Evolutionary conservation across 2,329 filamentous ascomycete genomes (phyloP).

Genomic region (Knufia petricola): DNA sequence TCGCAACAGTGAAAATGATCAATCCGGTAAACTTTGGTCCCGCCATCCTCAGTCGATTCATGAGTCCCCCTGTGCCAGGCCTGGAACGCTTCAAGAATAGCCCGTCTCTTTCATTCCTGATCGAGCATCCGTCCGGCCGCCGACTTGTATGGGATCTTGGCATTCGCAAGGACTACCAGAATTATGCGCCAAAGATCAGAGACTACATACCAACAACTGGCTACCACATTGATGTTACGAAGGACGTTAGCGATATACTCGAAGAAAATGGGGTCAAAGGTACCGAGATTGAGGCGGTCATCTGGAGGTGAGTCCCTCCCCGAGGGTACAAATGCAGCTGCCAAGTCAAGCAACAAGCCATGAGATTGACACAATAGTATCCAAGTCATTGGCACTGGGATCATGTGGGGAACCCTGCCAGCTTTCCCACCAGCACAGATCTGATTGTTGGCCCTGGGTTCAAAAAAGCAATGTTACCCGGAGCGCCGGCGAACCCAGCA

Average conservation of each 20-base stretch:
- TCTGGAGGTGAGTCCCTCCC: conserved; percentile 18
- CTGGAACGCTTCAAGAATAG: no score
- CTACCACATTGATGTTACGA: conserved; percentile 11
- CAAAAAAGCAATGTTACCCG: conserved; percentile 32
- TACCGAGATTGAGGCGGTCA: conserved; percentile 13
- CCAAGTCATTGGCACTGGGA: conserved; percentile 28
- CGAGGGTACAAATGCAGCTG: background rate
- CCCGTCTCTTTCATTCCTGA: conserved; percentile 15
- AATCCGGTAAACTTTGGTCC: no score
- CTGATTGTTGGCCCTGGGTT: conserved; percentile 47
- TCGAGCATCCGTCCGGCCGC: conserved; percentile 15
- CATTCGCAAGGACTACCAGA: conserved; percentile 11
- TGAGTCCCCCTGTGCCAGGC: no score
- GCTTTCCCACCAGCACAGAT: conserved; percentile 38
- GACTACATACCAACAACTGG: background rate
- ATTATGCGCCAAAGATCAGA: conserved; percentile 4
- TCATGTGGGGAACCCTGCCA: conserved; percentile 43
- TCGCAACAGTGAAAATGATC: no score
- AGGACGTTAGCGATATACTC: conserved; percentile 18
- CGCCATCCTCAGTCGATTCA: no score
- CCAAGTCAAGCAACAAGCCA: no score
- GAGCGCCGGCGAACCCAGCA: no score
- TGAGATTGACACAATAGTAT: background rate
- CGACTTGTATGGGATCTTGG: conserved; percentile 15
- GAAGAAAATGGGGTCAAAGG: conserved; percentile 14